phyloP scores from a whole-genome alignment of 2,329 filamentous ascomycete species.

The Aureobasidium mangrovei region DNA sequence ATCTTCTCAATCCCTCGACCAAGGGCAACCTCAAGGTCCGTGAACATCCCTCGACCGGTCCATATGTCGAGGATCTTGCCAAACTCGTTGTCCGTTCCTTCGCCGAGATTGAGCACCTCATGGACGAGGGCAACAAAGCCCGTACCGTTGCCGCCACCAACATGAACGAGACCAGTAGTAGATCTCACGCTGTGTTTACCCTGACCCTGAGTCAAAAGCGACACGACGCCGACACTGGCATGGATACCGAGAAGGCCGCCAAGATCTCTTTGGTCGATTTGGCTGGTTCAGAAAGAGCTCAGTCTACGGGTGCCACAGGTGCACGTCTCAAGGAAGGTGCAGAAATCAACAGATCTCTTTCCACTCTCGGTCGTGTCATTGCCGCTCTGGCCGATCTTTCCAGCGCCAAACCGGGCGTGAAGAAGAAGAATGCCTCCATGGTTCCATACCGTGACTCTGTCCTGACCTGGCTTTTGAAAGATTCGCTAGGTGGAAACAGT shows the following conservation, averaged over 20 bases:
- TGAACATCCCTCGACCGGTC: slow-evolving; percentile 94
- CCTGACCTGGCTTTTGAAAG: slow-evolving; percentile 92
- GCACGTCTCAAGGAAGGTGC: slow-evolving; percentile 94
- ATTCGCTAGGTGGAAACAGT: slow-evolving; percentile 94
- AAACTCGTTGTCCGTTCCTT: slow-evolving; percentile 92
- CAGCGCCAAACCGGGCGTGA: slow-evolving; percentile 71
- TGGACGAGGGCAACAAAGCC: slow-evolving; percentile 99
- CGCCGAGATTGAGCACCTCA: slow-evolving; percentile 89
- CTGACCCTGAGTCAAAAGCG: slow-evolving; percentile 91
- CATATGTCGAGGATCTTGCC: slow-evolving; percentile 95
- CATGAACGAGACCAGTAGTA: slow-evolving; percentile 99
- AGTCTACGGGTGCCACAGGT: slow-evolving; percentile 92
- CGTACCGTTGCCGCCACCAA: slow-evolving; percentile 96
- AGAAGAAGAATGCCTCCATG: slow-evolving; percentile 69
- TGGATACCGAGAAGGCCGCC: slow-evolving; percentile 95
- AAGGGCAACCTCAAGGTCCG: slow-evolving; percentile 96
- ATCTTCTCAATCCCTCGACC: slow-evolving; percentile 87
- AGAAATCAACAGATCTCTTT: slow-evolving; percentile 95
- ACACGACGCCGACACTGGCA: slow-evolving; percentile 82
- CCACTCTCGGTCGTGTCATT: slow-evolving; percentile 94
- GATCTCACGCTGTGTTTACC: slow-evolving; percentile 97
- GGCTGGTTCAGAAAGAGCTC: slow-evolving; percentile 93
- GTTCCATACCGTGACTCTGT: slow-evolving; percentile 97
- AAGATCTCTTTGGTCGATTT: slow-evolving; percentile 98
- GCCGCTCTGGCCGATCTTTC: slow-evolving; percentile 88